A percentile compares a stretch with the other conserved stretches of the same genome.
phyloP scores from a whole-genome alignment of 768 basidiomycete genomes.

The Tricholoma terreum region DNA sequence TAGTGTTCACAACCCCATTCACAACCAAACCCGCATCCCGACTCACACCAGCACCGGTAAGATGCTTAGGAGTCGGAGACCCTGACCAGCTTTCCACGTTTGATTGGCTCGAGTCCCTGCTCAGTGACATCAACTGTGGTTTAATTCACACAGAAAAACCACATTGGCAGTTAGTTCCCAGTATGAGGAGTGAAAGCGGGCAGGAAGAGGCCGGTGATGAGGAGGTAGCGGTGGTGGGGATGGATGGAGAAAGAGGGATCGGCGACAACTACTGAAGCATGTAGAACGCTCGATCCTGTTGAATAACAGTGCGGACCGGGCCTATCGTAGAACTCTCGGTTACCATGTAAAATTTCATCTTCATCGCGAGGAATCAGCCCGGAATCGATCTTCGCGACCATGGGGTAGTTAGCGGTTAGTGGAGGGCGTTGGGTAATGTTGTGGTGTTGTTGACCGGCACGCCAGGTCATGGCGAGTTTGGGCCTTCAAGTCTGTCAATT shows the following conservation, averaged over 20 bases:
- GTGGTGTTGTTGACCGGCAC: not conserved
- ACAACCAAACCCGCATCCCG: not conserved
- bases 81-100: not conserved
- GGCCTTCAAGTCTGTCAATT: not conserved
- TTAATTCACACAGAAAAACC: constrained; percentile 6
- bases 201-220: constrained; percentile 1
- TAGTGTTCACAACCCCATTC: not conserved
- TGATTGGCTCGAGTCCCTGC: not conserved
- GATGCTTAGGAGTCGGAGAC: not conserved
- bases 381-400: not conserved
- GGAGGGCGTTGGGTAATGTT: not conserved
- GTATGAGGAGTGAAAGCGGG: constrained; percentile 19
- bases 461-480: not conserved
- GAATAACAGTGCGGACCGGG: not conserved
- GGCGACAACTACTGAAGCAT: not conserved
- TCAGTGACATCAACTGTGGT: not conserved
- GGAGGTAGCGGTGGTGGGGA: not conserved
- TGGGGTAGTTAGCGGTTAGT: not conserved
- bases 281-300: not conserved
- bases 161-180: constrained; percentile 25
- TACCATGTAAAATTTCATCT: not conserved
- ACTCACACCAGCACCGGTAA: not conserved
- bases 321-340: not conserved
- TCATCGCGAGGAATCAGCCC: not conserved
- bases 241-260: not conserved